Conservation (phyloP, 2,329 filamentous ascomycete genomes). For the Verticillium klebahnii region DNA sequence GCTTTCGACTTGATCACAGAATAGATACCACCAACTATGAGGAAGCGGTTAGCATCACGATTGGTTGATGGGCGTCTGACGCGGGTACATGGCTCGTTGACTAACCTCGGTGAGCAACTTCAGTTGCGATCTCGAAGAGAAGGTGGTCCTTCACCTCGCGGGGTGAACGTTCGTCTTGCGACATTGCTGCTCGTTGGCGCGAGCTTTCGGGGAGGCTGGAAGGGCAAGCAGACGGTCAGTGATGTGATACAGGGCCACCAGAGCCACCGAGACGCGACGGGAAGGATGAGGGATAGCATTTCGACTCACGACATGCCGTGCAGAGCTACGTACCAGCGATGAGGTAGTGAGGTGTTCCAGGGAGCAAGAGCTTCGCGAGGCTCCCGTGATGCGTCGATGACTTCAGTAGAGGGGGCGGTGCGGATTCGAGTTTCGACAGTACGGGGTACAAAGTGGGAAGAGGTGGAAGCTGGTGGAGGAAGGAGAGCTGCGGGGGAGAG, state of each 20-base stretch:
- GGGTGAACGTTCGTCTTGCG: slow-evolving; percentile 13
- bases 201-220: neutral
- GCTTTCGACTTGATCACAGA: slow-evolving; percentile 99
- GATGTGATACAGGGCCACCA: neutral
- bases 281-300: neutral
- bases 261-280: neutral
- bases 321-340: neutral
- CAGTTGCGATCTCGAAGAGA: slow-evolving; percentile 94
- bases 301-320: neutral
- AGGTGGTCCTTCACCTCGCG: slow-evolving; percentile 90
- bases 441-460: neutral
- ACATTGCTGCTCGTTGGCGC: neutral
- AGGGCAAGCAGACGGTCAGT: neutral
- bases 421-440: neutral
- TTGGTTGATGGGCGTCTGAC: neutral
- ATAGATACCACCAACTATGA: slow-evolving; percentile 90
- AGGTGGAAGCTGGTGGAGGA: neutral
- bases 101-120: slow-evolving; percentile 92
- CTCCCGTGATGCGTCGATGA: neutral
- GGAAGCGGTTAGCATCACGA: neutral
- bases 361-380: neutral
- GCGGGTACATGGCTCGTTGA: slow-evolving; percentile 11
- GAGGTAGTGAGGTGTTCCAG: neutral
- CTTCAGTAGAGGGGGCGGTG: neutral
- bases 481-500: neutral